Conservation (phyloP, 768 basidiomycete genomes). For the Boletus pseudo-olivaceus region DNA sequence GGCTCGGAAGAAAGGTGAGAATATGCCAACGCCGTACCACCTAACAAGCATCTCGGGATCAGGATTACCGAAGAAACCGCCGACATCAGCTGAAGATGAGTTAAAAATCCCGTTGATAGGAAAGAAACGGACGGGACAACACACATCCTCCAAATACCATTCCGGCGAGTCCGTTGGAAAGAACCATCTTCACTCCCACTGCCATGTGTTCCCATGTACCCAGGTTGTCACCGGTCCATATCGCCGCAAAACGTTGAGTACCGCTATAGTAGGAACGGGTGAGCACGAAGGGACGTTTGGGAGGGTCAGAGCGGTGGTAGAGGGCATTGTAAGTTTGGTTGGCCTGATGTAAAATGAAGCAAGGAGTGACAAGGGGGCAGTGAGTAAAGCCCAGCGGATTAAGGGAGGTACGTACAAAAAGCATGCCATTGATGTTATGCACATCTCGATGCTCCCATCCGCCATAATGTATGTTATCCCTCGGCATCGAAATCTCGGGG, state of each 20-base stretch:
- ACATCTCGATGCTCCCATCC: conserved; percentile 99
- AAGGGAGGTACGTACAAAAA: conserved; percentile 53
- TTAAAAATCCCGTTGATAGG: not conserved
- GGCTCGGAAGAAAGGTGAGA: conserved; percentile 97
- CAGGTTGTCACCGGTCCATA: conserved; percentile 99
- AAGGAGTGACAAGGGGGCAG: not conserved
- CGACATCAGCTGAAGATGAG: conserved; percentile 81
- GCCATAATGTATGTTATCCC: conserved; percentile 78
- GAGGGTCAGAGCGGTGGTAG: conserved; percentile 64
- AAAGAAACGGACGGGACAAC: conserved; percentile 29
- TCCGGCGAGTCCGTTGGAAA: conserved; percentile 84
- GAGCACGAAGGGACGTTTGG: conserved; percentile 90
- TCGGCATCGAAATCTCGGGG: conserved; percentile 86
- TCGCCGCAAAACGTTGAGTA: conserved; percentile 92
- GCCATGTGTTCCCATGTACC: conserved; percentile 98
- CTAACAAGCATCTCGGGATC: conserved; percentile 90
- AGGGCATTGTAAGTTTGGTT: conserved; percentile 83
- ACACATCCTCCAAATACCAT: conserved; percentile 89
- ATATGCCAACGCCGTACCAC: conserved; percentile 96
- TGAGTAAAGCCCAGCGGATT: not conserved
- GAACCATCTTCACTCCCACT: conserved; percentile 89
- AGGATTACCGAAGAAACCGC: conserved; percentile 98
- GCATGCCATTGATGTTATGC: conserved; percentile 98
- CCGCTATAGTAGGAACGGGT: conserved; percentile 95
- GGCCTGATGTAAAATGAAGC: conserved; percentile 45